Conservation (phyloP, 73 alveolate species). For the Halteria grandinella region DNA sequence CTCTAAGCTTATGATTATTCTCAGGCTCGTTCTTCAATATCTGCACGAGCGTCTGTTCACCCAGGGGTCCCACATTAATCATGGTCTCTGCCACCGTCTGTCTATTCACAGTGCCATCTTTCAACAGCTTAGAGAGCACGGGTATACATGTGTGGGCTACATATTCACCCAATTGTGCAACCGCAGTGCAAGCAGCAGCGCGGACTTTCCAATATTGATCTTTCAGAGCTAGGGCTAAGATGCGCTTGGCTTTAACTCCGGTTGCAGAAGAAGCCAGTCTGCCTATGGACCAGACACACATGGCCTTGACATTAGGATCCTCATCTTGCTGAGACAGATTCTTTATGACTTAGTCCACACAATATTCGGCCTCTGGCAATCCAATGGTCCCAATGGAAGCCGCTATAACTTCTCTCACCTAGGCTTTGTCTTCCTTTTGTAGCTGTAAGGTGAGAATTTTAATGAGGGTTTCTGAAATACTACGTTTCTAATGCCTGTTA, state of each 20-base stretch:
- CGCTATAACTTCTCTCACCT: constrained; percentile 87
- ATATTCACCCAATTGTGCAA: constrained; percentile 85
- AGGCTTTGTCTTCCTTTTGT: constrained; percentile 51
- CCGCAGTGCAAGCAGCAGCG: constrained; percentile 91
- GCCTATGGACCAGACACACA: constrained; percentile 93
- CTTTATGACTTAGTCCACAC: constrained; percentile 79
- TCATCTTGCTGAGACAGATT: constrained; percentile 66
- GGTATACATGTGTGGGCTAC: constrained; percentile 85
- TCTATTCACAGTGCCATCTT: constrained; percentile 89
- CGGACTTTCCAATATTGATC: constrained; percentile 94
- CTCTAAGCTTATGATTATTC: constrained; percentile 81
- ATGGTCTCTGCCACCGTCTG: constrained; percentile 90
- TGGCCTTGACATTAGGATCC: constrained; percentile 85
- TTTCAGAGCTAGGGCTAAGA: constrained; percentile 70
- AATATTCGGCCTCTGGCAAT: constrained; percentile 83
- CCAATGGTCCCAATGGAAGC: constrained; percentile 88
- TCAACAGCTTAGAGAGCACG: constrained; percentile 77
- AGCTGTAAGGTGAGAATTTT: background rate
- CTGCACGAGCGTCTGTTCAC: constrained; percentile 84
- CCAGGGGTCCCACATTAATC: constrained; percentile 85
- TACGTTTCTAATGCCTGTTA: too few relatives aligned
- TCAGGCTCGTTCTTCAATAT: constrained; percentile 84
- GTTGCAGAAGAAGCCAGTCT: constrained; percentile 86
- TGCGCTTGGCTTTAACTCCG: constrained; percentile 71
- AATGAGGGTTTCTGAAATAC: constrained; percentile 21